These are phyloP conservation scores for Yamadazyma blattariae DNA, from an alignment of 1,139 yeast species.

Conservation along the genomic window DNA sequence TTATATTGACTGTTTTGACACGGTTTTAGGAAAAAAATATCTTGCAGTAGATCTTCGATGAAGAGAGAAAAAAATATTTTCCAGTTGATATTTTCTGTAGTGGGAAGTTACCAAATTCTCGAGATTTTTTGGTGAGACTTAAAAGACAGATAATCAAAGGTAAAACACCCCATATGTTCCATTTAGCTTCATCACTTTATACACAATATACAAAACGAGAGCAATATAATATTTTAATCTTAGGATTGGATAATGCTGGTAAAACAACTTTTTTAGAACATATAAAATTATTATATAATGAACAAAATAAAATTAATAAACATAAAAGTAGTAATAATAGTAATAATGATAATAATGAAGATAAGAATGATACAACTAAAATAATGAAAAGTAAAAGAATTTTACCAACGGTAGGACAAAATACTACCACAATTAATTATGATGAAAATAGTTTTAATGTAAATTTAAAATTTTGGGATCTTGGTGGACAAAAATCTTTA, in stretches of 20 bases:
- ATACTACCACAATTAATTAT: conserved; percentile 48
- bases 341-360: neutral
- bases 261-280: conserved; percentile 64
- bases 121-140: too few relatives aligned
- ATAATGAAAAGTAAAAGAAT: conserved; percentile 38
- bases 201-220: conserved; percentile 48
- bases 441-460: conserved; percentile 39
- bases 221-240: conserved; percentile 60
- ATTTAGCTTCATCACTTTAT: conserved; percentile 44
- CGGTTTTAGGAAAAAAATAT: too few relatives aligned
- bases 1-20: too few relatives aligned
- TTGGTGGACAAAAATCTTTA: conserved; percentile 87
- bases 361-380: conserved; percentile 15
- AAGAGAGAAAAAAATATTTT: too few relatives aligned
- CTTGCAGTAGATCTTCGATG: too few relatives aligned
- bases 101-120: too few relatives aligned
- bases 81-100: too few relatives aligned
- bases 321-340: conserved; percentile 13
- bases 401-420: conserved; percentile 59
- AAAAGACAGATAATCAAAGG: too few relatives aligned
- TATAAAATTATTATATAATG: conserved; percentile 37
- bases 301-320: conserved; percentile 17
- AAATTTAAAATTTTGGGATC: conserved; percentile 85
- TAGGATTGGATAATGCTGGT: conserved; percentile 95
- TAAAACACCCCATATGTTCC: too few relatives aligned